phyloP scores from a whole-genome alignment of 2,329 filamentous ascomycete species.

The Colletotrichum sp. region DNA sequence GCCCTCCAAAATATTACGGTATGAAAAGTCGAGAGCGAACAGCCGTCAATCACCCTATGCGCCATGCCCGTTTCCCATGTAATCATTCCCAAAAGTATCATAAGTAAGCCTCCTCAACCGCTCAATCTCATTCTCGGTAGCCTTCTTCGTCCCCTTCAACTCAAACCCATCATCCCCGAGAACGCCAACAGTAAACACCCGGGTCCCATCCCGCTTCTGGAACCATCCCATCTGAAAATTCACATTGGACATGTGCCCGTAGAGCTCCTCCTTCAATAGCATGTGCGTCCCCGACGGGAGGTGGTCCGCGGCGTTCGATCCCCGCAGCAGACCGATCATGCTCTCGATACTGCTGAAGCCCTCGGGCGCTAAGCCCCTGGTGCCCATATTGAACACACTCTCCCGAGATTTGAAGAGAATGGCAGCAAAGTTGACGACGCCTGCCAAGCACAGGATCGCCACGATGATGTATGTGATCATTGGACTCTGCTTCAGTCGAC shows the following conservation, averaged over 20 bases:
- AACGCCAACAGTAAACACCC: background rate
- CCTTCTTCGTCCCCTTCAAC: background rate
- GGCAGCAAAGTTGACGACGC: background rate
- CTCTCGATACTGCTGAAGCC: background rate
- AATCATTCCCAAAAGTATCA: background rate
- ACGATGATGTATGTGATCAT: background rate
- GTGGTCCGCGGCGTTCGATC: background rate
- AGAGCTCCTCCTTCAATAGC: background rate
- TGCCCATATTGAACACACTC: background rate
- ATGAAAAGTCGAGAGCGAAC: too few species aligned
- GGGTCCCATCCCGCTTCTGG: background rate
- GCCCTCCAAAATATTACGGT: too few species aligned
- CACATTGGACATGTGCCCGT: background rate
- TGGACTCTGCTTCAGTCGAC: background rate
- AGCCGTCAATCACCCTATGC: too few species aligned
- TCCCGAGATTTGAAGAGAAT: background rate
- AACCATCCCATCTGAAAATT: constrained; percentile 7
- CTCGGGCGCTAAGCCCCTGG: background rate
- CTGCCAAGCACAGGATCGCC: background rate
- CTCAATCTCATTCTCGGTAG: background rate
- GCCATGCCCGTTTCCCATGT: background rate
- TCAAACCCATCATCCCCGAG: background rate
- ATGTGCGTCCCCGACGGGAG: background rate
- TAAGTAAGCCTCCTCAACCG: background rate
- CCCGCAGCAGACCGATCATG: background rate